A percentile compares a stretch with the other conserved stretches of the same genome.
Evolutionary conservation across 2,329 filamentous ascomycete species (phyloP).

Genomic region (Hypoxylon sp.): DNA sequence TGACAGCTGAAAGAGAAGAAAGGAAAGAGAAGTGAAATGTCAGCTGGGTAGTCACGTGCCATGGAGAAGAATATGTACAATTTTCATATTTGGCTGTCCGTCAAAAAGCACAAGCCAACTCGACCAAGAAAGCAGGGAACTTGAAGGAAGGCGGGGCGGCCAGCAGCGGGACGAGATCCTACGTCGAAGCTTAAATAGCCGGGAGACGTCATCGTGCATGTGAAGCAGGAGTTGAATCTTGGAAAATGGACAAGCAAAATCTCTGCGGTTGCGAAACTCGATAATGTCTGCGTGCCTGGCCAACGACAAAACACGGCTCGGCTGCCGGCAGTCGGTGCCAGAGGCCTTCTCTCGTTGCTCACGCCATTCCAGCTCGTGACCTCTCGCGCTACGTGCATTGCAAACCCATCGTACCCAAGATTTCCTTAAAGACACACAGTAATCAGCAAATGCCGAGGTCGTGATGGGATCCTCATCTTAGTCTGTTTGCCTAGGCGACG

Average conservation of each 20-base stretch:
- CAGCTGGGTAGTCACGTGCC: too few relatives aligned
- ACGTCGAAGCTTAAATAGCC: conserved; percentile 7
- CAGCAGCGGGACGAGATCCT: neutral
- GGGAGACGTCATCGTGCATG: conserved; percentile 29
- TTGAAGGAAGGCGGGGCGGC: conserved; percentile 5
- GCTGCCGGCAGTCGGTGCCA: neutral
- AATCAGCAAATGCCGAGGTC: conserved; percentile 24
- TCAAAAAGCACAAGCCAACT: neutral
- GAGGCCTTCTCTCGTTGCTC: neutral
- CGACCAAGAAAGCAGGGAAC: neutral
- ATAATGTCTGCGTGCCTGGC: conserved; percentile 18
- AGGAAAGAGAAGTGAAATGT: neutral
- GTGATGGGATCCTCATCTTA: conserved; percentile 7
- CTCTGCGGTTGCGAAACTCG: conserved; percentile 1
- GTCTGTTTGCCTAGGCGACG: conserved; percentile 1
- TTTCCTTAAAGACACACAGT: too few relatives aligned
- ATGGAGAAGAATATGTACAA: too few relatives aligned
- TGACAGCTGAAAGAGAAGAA: neutral
- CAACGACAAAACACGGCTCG: neutral
- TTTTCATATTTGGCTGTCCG: too few relatives aligned
- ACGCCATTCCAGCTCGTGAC: neutral
- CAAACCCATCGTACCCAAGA: conserved; percentile 1
- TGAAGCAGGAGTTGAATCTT: conserved; percentile 8
- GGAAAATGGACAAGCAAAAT: conserved; percentile 7
- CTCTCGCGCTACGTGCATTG: neutral